Conservation (phyloP, 2,329 filamentous ascomycete genomes). For the Penicillium crustosum region DNA sequence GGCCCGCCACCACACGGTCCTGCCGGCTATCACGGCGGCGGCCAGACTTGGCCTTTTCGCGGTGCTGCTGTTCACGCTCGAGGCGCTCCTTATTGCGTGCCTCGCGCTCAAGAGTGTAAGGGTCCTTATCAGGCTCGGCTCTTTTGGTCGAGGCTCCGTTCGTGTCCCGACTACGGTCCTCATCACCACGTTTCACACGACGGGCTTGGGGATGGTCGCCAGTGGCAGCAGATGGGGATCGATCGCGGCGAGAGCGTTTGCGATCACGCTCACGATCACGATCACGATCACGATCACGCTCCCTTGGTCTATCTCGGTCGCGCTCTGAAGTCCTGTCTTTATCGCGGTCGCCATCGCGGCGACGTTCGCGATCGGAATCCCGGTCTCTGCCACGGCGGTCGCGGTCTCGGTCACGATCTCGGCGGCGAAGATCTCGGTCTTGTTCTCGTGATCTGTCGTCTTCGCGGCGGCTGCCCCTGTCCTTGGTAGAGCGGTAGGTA, state of each 20-base stretch:
- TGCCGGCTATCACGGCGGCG: constrained; percentile 37
- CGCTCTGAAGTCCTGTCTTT: constrained; percentile 40
- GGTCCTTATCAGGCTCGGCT: constrained; percentile 56
- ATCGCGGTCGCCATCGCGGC: constrained; percentile 26
- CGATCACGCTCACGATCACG: constrained; percentile 51
- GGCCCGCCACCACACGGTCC: constrained; percentile 35
- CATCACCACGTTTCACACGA: constrained; percentile 36
- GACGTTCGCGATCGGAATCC: constrained; percentile 27
- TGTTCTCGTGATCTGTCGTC: constrained; percentile 29
- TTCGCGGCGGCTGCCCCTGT: constrained; percentile 31
- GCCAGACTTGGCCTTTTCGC: constrained; percentile 49
- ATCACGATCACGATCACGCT: constrained; percentile 27
- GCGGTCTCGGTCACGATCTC: constrained; percentile 24
- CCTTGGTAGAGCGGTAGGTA: constrained; percentile 31
- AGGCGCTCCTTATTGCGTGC: constrained; percentile 62
- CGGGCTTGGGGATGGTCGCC: constrained; percentile 38
- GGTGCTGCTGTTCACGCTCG: constrained; percentile 65
- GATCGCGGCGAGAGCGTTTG: constrained; percentile 44
- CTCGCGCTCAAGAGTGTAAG: constrained; percentile 73
- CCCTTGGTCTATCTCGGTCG: constrained; percentile 25
- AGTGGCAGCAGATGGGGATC: constrained; percentile 35
- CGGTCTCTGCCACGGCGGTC: constrained; percentile 46
- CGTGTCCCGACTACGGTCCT: constrained; percentile 26
- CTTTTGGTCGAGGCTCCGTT: constrained; percentile 14
- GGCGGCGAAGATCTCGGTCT: constrained; percentile 26